Conservation (phyloP, 75 land plant species). For the Sequoia sempervirens region DNA sequence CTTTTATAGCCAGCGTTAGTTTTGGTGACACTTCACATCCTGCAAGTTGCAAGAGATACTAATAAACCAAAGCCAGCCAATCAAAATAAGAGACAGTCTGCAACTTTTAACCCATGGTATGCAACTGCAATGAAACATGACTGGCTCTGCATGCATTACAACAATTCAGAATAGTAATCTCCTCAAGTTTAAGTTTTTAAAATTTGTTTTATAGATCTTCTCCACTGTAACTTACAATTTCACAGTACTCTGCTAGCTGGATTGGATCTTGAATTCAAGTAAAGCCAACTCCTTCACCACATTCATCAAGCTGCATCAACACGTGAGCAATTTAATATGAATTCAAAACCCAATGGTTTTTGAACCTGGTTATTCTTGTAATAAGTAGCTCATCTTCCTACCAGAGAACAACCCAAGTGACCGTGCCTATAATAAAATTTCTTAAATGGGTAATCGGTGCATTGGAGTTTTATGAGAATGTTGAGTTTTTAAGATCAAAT, state of each 20-base stretch:
- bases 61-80: neutral
- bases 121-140: neutral
- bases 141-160: neutral
- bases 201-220: too few species aligned
- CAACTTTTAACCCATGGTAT: neutral
- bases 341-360: neutral
- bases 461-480: neutral
- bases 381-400: neutral
- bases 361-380: neutral
- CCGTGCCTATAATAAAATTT: neutral
- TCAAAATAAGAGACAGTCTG: neutral
- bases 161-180: neutral
- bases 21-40: neutral
- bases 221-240: too few species aligned
- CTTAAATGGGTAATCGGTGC: neutral
- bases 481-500: neutral
- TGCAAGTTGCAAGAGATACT: neutral
- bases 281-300: neutral
- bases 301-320: too few species aligned
- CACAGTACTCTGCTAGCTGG: too few species aligned
- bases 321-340: too few species aligned
- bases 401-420: neutral
- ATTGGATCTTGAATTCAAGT: too few species aligned
- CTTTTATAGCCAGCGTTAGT: neutral
- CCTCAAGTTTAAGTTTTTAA: too few species aligned